A percentile compares a stretch with the other conserved stretches of the same genome.
These are phyloP conservation scores for Lepidium sativum DNA, from an alignment of 345 rosid genomes.

Conservation along the genomic window DNA sequence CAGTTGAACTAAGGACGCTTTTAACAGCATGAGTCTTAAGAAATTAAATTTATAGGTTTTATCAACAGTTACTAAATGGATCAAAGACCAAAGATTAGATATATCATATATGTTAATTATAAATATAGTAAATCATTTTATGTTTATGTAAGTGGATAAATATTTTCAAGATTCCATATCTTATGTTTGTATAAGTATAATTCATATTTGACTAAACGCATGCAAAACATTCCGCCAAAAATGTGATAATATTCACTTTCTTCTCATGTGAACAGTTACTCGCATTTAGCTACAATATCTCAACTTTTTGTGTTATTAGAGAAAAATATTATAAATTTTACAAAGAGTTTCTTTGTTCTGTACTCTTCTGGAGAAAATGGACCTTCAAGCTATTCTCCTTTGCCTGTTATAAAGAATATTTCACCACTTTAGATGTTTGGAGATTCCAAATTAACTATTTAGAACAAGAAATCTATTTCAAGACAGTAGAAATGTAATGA, in stretches of 20 bases:
- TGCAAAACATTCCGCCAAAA: no score
- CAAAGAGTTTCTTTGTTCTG: background rate
- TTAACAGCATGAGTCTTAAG: fast-evolving
- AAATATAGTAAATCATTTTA: no score
- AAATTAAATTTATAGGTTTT: background rate
- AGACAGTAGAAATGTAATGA: background rate
- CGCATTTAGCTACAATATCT: background rate
- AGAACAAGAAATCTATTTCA: background rate
- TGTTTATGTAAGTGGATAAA: no score
- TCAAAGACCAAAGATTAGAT: no score
- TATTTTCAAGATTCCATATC: no score
- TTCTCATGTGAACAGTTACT: background rate
- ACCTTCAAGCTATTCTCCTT: conserved; percentile 27
- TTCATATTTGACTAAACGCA: no score
- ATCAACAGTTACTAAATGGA: no score
- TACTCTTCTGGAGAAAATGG: conserved; percentile 27
- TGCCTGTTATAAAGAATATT: conserved; percentile 21
- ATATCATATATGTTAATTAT: no score
- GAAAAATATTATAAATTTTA: background rate
- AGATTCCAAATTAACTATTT: background rate
- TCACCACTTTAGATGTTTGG: background rate
- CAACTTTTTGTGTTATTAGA: background rate
- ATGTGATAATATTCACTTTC: no score
- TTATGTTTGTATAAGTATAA: no score
- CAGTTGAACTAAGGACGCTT: background rate